phyloP scores from a whole-genome alignment of 352 stramenopile genomes.

The Phytophthora tubulina region DNA sequence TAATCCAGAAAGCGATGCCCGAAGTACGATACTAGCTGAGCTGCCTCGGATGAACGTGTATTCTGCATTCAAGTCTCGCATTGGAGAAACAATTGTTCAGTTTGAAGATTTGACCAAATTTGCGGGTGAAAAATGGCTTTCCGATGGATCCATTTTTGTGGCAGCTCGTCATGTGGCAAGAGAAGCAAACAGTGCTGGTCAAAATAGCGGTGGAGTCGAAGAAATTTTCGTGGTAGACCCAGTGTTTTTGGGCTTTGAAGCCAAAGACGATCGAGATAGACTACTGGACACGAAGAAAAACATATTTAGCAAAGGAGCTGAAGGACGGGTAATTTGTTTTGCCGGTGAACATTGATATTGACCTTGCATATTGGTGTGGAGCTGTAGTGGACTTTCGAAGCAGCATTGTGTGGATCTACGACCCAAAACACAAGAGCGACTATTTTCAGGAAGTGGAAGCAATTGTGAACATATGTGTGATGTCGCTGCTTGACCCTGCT shows the following conservation, averaged over 20 bases:
- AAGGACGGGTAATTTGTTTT: not conserved
- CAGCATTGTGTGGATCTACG: not conserved
- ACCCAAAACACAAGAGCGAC: not conserved
- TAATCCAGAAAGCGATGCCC: not conserved
- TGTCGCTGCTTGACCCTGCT: not conserved
- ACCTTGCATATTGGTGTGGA: slow-evolving; percentile 5
- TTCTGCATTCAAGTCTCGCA: slow-evolving; percentile 6
- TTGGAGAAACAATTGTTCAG: slow-evolving; percentile 15
- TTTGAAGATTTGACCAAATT: slow-evolving; percentile 19
- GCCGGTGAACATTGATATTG: not conserved
- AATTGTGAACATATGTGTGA: not conserved
- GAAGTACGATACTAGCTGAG: not conserved
- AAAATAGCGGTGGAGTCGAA: not conserved
- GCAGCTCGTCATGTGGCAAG: not conserved
- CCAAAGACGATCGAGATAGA: not conserved
- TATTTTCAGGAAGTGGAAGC: slow-evolving; percentile 2
- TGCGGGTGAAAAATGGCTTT: not conserved
- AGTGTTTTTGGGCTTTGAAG: slow-evolving; percentile 1
- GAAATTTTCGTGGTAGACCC: not conserved
- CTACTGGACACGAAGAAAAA: not conserved
- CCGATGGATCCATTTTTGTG: not conserved
- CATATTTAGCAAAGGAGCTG: not conserved
- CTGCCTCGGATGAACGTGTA: slow-evolving; percentile 5
- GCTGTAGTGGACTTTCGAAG: slow-evolving; percentile 8
- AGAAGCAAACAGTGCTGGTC: not conserved